These are phyloP conservation scores for Pythium graminicola DNA, from an alignment of 352 stramenopile species.

Conservation along the genomic window DNA sequence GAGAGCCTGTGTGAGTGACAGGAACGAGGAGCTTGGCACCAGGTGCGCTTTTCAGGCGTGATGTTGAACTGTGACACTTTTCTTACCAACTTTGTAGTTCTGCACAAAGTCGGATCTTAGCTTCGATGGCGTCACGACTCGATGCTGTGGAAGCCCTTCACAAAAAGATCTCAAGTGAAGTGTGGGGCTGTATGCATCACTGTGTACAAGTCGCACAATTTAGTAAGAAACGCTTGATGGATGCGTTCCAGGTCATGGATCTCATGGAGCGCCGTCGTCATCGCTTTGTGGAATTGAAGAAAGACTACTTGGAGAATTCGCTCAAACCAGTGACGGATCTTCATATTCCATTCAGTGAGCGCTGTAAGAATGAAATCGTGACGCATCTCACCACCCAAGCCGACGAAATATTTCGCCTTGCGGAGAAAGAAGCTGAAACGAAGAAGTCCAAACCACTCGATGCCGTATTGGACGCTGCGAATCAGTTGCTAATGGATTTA, in stretches of 20 bases:
- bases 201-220: constrained; percentile 79
- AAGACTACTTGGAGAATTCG: constrained; percentile 64
- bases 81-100: constrained; percentile 29
- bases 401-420: constrained; percentile 56
- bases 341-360: constrained; percentile 38
- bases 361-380: constrained; percentile 57
- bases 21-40: constrained; percentile 63
- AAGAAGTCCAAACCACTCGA: constrained; percentile 60
- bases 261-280: constrained; percentile 63
- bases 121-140: constrained; percentile 62
- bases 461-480: constrained; percentile 51
- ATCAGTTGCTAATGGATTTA: constrained; percentile 71
- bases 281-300: constrained; percentile 47
- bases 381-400: constrained; percentile 46
- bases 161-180: constrained; percentile 59
- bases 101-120: constrained; percentile 53
- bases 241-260: constrained; percentile 70
- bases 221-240: constrained; percentile 50
- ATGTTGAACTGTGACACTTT: not conserved
- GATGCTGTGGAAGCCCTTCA: constrained; percentile 52
- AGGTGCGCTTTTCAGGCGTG: constrained; percentile 28
- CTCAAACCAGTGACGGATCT: constrained; percentile 40
- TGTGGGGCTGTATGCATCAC: constrained; percentile 76
- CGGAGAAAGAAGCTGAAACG: constrained; percentile 39
- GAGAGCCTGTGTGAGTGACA: constrained; percentile 45